These are phyloP conservation scores for Posidonia oceanica DNA, from an alignment of 116 monocot species.

Conservation along the genomic window DNA sequence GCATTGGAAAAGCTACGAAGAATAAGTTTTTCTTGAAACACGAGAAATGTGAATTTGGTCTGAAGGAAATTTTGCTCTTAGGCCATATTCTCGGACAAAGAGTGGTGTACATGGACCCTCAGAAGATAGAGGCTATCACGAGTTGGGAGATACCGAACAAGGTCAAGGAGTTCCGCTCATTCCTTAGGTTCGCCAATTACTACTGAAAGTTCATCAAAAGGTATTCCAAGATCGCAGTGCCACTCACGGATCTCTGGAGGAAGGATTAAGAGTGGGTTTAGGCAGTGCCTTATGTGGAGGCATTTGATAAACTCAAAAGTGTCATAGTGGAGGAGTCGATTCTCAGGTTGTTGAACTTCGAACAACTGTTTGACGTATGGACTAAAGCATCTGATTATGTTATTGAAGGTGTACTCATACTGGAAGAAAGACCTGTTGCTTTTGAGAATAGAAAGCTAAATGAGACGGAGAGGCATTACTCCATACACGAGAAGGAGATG, in stretches of 20 bases:
- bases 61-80: too few species aligned
- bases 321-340: neutral
- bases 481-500: neutral
- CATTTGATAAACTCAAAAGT: neutral
- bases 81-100: too few species aligned
- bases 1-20: too few species aligned
- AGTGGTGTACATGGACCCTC: too few species aligned
- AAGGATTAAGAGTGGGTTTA: neutral
- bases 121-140: too few species aligned
- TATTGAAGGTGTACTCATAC: neutral
- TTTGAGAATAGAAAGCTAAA: neutral
- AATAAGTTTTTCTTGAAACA: too few species aligned
- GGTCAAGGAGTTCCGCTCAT: neutral
- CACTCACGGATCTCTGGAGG: neutral
- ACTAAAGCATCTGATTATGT: neutral
- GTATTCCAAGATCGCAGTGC: neutral
- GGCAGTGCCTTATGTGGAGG: fast-evolving
- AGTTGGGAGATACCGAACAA: too few species aligned
- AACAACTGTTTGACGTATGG: neutral
- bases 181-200: neutral
- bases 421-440: neutral
- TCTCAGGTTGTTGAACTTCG: neutral
- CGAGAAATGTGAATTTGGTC: too few species aligned
- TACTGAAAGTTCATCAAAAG: neutral
- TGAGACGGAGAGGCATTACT: neutral